Evolutionary conservation across 2,329 filamentous ascomycete genomes (phyloP).

Genomic region (Hymenotorrendiella dingleyae): DNA sequence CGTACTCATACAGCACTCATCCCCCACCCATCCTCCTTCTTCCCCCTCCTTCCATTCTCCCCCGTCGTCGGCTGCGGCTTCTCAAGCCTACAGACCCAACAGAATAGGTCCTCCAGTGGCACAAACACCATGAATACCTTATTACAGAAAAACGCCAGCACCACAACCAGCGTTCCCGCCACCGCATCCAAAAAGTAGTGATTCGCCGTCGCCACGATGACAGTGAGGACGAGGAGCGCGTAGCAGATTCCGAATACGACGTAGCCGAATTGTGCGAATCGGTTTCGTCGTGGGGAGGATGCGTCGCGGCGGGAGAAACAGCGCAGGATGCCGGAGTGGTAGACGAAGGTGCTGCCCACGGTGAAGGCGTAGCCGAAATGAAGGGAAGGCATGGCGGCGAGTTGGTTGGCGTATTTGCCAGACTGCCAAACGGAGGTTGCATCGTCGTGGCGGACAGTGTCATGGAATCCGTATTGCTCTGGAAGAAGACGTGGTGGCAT

Average conservation of each 20-base stretch:
- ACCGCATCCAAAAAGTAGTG: constrained; percentile 62
- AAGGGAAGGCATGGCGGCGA: constrained; percentile 69
- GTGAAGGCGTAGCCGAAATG: constrained; percentile 73
- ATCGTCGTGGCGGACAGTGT: no score
- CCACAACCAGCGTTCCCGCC: constrained; percentile 55
- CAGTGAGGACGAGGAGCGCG: constrained; percentile 53
- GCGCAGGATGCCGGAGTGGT: constrained; percentile 30
- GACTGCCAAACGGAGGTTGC: no score
- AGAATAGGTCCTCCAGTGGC: constrained; percentile 58
- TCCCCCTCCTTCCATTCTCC: no score
- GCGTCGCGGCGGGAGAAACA: constrained; percentile 33
- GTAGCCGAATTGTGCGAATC: no score
- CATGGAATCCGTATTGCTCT: no score
- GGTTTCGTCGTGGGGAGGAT: constrained; percentile 45
- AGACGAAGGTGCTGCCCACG: constrained; percentile 62
- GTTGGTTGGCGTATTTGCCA: constrained; percentile 71
- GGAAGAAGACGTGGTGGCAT: constrained; percentile 54
- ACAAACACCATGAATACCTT: constrained; percentile 51
- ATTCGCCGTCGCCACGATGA: constrained; percentile 57
- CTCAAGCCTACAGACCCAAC: constrained; percentile 56
- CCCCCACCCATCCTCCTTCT: no score
- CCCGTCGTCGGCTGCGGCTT: constrained; percentile 55
- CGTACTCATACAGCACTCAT: no score
- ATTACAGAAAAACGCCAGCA: constrained; percentile 50
- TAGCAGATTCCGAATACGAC: constrained; percentile 53